These are phyloP conservation scores for Vaccinium darrowii DNA, from an alignment of 148 eudicot genomes.

Conservation along the genomic window DNA sequence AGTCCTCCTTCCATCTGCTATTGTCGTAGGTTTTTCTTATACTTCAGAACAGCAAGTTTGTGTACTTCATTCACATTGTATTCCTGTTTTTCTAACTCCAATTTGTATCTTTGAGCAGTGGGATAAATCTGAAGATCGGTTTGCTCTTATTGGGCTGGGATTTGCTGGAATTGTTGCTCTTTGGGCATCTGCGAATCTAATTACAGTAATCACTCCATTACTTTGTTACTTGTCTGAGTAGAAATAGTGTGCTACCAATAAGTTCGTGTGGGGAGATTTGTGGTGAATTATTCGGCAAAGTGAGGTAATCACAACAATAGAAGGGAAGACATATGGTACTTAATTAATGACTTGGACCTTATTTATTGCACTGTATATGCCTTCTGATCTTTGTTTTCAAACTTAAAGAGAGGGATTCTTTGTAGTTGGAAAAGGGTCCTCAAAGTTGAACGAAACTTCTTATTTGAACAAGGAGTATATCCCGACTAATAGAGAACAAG, in stretches of 20 bases:
- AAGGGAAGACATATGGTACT: not conserved
- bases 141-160: constrained; percentile 84
- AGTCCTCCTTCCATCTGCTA: constrained; percentile 27
- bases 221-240: not conserved
- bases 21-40: not conserved
- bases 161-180: constrained; percentile 71
- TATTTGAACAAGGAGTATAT: not conserved
- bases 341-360: not conserved
- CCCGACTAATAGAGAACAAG: not conserved
- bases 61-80: not conserved
- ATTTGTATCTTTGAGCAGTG: constrained; percentile 50
- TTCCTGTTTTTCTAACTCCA: constrained; percentile 1
- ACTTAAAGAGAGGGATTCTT: not conserved
- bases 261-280: constrained; percentile 1
- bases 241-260: constrained; percentile 1
- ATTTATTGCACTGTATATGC: not conserved
- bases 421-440: not conserved
- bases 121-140: constrained; percentile 84
- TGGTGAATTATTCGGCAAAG: not conserved
- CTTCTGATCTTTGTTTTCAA: not conserved
- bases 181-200: constrained; percentile 76
- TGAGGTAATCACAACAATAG: not conserved
- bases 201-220: constrained; percentile 46
- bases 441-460: not conserved
- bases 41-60: not conserved